Conservation (phyloP, 2,329 filamentous ascomycete genomes). For the Cladosporium sp. region DNA sequence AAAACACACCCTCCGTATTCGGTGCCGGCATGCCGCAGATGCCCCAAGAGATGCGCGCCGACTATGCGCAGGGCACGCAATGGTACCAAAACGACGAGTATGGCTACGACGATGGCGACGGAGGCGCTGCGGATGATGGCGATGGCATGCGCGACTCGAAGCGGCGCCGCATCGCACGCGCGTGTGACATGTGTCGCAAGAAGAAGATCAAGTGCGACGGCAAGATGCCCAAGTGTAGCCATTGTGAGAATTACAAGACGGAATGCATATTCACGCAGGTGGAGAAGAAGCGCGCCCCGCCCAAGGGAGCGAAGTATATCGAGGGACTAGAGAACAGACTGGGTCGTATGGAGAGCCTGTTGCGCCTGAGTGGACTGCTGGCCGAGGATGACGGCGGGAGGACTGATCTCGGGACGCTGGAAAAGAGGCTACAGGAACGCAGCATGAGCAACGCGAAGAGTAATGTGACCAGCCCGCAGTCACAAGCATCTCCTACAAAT, state of each 20-base stretch:
- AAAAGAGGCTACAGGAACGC: slow-evolving; percentile 66
- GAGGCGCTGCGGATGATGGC: slow-evolving; percentile 22
- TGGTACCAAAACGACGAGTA: slow-evolving; percentile 30
- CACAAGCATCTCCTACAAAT: slow-evolving; percentile 20
- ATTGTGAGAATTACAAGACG: slow-evolving; percentile 97
- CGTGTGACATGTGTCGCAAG: slow-evolving; percentile 95
- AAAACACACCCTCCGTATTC: not conserved
- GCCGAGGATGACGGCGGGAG: slow-evolving; percentile 77
- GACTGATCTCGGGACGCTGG: slow-evolving; percentile 83
- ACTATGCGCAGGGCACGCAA: slow-evolving; percentile 11
- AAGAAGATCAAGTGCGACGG: slow-evolving; percentile 98
- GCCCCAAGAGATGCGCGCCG: slow-evolving; percentile 12
- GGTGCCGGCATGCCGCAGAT: slow-evolving; percentile 11
- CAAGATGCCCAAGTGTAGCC: slow-evolving; percentile 89
- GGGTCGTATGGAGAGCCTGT: slow-evolving; percentile 90
- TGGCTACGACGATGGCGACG: slow-evolving; percentile 26
- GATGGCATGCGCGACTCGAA: slow-evolving; percentile 66
- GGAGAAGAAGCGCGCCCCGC: slow-evolving; percentile 96
- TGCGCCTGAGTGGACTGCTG: slow-evolving; percentile 82
- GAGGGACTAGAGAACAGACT: slow-evolving; percentile 93
- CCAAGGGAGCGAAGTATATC: slow-evolving; percentile 98
- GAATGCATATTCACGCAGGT: slow-evolving; percentile 97
- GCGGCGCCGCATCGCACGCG: slow-evolving; percentile 82
- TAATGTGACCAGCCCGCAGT: slow-evolving; percentile 38
- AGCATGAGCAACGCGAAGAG: slow-evolving; percentile 37